Conservation (phyloP, 2,329 filamentous ascomycete species). For the Diaporthe helianthi region DNA sequence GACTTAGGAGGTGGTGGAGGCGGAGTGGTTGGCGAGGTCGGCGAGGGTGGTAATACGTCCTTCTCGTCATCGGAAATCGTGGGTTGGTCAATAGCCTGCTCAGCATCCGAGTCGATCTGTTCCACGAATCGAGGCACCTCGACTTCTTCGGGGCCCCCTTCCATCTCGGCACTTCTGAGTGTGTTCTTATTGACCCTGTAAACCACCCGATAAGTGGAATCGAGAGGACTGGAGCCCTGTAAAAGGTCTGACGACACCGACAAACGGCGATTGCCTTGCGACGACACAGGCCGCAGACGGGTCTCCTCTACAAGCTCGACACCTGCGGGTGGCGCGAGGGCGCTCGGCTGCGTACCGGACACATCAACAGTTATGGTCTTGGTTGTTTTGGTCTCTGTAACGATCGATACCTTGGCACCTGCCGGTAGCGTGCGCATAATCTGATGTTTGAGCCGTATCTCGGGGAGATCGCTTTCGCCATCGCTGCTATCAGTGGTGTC, state of each 20-base stretch:
- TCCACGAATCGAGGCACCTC: constrained; percentile 35
- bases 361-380: constrained; percentile 72
- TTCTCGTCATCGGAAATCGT: constrained; percentile 38
- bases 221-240: constrained; percentile 31
- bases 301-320: constrained; percentile 65
- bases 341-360: constrained; percentile 57
- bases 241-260: constrained; percentile 33
- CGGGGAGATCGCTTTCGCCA: constrained; percentile 54
- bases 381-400: constrained; percentile 64
- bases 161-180: constrained; percentile 48
- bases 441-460: constrained; percentile 58
- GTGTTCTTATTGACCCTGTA: constrained; percentile 65
- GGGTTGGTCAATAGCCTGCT: constrained; percentile 41
- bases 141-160: constrained; percentile 39
- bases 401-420: constrained; percentile 65
- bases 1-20: constrained; percentile 38
- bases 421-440: constrained; percentile 62
- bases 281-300: constrained; percentile 44
- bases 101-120: constrained; percentile 40
- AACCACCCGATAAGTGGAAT: constrained; percentile 60
- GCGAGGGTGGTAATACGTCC: constrained; percentile 31
- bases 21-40: constrained; percentile 33
- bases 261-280: constrained; percentile 35
- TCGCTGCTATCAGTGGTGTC: constrained; percentile 40
- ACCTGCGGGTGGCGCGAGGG: constrained; percentile 62